These are phyloP conservation scores for Cystobasidium tubakii DNA, from an alignment of 768 basidiomycete species.

Conservation along the genomic window DNA sequence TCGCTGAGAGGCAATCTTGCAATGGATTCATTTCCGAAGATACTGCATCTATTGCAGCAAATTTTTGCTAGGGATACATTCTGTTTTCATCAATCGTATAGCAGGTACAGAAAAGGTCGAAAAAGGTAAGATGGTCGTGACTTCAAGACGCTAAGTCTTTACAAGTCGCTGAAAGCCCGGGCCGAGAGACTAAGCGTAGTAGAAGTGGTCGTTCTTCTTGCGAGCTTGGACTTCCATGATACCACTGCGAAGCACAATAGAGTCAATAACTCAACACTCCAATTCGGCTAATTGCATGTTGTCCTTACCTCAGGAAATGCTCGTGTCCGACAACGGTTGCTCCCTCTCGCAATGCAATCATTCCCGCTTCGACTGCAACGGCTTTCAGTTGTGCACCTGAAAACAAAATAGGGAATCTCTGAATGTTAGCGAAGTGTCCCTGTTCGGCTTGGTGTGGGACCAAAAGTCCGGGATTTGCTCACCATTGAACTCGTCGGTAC, in stretches of 20 bases:
- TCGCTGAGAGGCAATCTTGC: no score
- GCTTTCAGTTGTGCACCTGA: conserved; percentile 63
- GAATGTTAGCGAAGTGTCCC: neutral
- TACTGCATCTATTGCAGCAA: neutral
- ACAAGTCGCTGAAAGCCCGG: no score
- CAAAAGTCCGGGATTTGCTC: conserved; percentile 19
- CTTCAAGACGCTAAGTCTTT: no score
- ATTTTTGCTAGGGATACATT: neutral
- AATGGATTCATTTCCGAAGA: no score
- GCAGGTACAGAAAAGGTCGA: neutral
- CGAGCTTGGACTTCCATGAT: conserved; percentile 79
- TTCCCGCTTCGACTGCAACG: conserved; percentile 97
- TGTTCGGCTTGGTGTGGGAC: no score
- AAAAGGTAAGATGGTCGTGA: neutral
- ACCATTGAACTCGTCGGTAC: conserved; percentile 94
- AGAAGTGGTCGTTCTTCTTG: conserved; percentile 88
- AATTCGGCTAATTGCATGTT: conserved; percentile 67
- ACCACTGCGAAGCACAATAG: conserved; percentile 39
- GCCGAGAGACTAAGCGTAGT: conserved; percentile 37
- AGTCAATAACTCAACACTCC: neutral
- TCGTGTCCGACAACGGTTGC: conserved; percentile 77
- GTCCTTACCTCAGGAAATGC: conserved; percentile 97
- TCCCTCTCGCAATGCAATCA: conserved; percentile 94
- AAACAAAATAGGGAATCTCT: neutral
- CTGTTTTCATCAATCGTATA: neutral